Base-by-base conservation (phyloP, 1,284 basidiomycete species). In the Mrakiaceae sp. region DNA sequence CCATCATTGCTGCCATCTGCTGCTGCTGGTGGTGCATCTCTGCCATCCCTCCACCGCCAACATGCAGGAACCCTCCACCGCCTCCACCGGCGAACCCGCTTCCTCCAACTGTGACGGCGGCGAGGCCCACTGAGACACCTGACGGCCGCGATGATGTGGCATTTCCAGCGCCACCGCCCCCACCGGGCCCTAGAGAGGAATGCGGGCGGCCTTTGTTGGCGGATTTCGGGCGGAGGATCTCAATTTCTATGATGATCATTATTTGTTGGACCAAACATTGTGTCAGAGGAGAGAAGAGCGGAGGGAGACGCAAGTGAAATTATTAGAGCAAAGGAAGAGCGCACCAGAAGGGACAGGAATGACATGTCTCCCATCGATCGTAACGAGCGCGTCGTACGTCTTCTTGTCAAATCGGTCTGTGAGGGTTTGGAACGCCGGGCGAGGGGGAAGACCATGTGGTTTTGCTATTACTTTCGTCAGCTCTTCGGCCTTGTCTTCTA, bases 161-260 rank as follows among this genome's bases (percentile, higher is more conserved):
- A 27, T 27, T 27, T 27, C 27, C 27, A 27, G 27, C 27, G 27
- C 27, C 27, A 27, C 27, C 27, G 27, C 27, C 27, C 27, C 27
- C 27, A 27, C 27, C 27, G 27, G 27, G 27, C 27, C 27, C 27
- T 27, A 27, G 27, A 60, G 57, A 54, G 16, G 60, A 55, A 43
- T 56, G 53, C 10, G 39, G 59, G 8, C 60, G 50, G 44, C 60
- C 60, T 8, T 55, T 56, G 40, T 58, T 76, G 7, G 91, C 92
- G 1, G 90, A 93, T 74, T 95, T 95, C 0, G 91, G 92, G 10
- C 92, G 81, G 11, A 96, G 79, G 0, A 81, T 80, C 67, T 96
- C 90, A 70, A 96, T 91, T 71, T 95, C 89, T 76, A 50, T 2
- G 57, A 10, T 11, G 12, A 43, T 42, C 53, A 55, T 11, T 7